Percentiles rank a stretch among this genome's conserved stretches.
These are phyloP conservation scores for Cydonia oblonga DNA, from an alignment of 331 rosid species.

Conservation along the genomic window DNA sequence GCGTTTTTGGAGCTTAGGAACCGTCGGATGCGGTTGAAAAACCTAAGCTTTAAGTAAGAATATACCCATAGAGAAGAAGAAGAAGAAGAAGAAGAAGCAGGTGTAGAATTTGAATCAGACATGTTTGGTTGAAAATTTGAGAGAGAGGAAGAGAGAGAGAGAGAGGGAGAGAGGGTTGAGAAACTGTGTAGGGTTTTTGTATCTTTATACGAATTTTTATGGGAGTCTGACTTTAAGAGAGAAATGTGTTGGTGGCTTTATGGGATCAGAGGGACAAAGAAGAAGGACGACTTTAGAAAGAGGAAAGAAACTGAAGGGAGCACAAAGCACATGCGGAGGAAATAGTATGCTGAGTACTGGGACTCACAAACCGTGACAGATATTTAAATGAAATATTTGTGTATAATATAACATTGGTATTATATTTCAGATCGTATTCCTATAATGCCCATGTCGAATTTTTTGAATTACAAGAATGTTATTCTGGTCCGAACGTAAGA, in stretches of 20 bases:
- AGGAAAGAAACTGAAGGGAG: slow-evolving; percentile 23
- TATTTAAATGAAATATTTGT: neutral
- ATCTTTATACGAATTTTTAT: slow-evolving; percentile 3
- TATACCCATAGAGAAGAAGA: slow-evolving; percentile 53
- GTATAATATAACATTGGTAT: neutral
- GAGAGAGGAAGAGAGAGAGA: neutral
- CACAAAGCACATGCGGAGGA: slow-evolving; percentile 42
- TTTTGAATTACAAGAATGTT: neutral
- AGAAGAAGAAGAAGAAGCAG: slow-evolving; percentile 20
- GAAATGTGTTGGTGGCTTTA: neutral
- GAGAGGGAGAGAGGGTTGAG: neutral
- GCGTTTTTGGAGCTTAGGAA: slow-evolving; percentile 57
- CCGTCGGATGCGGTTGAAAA: slow-evolving; percentile 52
- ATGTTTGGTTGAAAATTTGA: slow-evolving; percentile 22
- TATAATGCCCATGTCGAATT: neutral
- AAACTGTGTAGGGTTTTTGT: slow-evolving; percentile 10
- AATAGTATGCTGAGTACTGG: slow-evolving; percentile 20
- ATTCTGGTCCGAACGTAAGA: neutral
- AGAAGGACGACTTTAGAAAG: slow-evolving; percentile 7
- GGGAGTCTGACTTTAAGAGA: slow-evolving; percentile 1
- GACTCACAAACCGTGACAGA: slow-evolving; percentile 12
- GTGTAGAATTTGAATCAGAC: slow-evolving; percentile 26
- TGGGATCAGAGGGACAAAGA: slow-evolving; percentile 2
- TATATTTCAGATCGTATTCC: neutral
- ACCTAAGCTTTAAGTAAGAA: slow-evolving; percentile 56